Evolutionary conservation across 306 rosid genomes (phyloP).

Genomic region (Vigna nakashimae): DNA sequence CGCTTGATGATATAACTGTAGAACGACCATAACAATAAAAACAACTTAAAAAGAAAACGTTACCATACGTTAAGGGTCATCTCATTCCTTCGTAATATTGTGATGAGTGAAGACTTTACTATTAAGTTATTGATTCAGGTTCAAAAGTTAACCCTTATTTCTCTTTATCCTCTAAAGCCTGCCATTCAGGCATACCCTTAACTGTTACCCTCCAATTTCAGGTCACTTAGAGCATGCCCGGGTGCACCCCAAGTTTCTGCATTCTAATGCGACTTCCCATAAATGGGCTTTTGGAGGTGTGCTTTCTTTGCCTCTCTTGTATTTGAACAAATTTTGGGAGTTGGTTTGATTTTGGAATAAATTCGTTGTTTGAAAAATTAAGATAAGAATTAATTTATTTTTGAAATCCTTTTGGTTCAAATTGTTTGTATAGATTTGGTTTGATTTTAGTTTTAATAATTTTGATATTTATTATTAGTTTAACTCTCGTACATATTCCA

Average conservation of each 20-base stretch:
- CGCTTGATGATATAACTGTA: background rate
- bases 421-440: conserved; percentile 18
- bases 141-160: background rate
- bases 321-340: conserved; percentile 8
- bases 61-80: background rate
- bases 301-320: conserved; percentile 33
- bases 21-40: background rate
- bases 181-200: background rate
- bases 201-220: conserved; percentile 45
- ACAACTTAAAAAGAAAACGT: background rate
- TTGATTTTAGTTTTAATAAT: conserved; percentile 2
- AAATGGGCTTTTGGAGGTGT: conserved; percentile 99
- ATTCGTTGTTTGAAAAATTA: background rate
- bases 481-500: background rate
- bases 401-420: conserved; percentile 8
- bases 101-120: background rate
- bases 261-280: conserved; percentile 97
- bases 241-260: conserved; percentile 97
- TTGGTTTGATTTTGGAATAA: background rate
- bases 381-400: background rate
- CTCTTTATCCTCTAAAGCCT: background rate
- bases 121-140: background rate
- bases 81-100: background rate
- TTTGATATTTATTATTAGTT: background rate
- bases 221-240: conserved; percentile 88